Evolutionary conservation across 495 filamentous ascomycete genomes (phyloP), one percentile per base, ranked within the genome.

Genomic region (Xylaria cubensis): DNA sequence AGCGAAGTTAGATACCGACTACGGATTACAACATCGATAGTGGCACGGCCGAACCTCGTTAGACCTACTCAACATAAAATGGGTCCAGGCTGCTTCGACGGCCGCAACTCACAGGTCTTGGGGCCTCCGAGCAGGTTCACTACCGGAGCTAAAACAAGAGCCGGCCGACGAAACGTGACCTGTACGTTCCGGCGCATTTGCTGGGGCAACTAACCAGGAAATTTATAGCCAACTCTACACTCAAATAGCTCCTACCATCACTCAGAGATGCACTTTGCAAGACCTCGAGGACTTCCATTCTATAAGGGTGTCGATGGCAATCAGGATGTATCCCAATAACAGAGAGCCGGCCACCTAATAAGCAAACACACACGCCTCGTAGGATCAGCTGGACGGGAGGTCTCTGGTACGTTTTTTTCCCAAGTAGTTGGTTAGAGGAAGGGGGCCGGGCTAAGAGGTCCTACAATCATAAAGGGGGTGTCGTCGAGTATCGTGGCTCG

Each of bases 121-220:
- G n/a, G 66, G 15, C 34, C 65, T 55, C 66, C 66, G 53, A 15
- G 34, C 53, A 42, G 29, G 29, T 66, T 66, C 46, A 13, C 19
- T 29, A 5, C 64, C 36, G 44, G 62, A 64, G 42, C 64, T 66
- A 66, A 66, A 66, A 66, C 64, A 66, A 17, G 29, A 17, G 24
- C 64, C 17, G 29, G 19, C 17, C 7, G 46, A 36, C 29, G 64
- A 53, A 67, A 67, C 64, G n/a, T 67, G 39, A 44, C 44, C 46
- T 51, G 29, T 32, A 36, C 24, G 64, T 12, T 65, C 42, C 63
- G 2, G 21, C 21, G 3, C 26, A 29, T 26, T 34, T 8, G n/a
- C 6, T 26, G 26, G 26, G 34, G 26, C 19, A 3, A 13, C 42
- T 50, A 41, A 0, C 15, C 39, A 26, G 21, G 13, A 42, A 44